phyloP scores from a whole-genome alignment of 805 yeast species.

The Pichia insulana region DNA sequence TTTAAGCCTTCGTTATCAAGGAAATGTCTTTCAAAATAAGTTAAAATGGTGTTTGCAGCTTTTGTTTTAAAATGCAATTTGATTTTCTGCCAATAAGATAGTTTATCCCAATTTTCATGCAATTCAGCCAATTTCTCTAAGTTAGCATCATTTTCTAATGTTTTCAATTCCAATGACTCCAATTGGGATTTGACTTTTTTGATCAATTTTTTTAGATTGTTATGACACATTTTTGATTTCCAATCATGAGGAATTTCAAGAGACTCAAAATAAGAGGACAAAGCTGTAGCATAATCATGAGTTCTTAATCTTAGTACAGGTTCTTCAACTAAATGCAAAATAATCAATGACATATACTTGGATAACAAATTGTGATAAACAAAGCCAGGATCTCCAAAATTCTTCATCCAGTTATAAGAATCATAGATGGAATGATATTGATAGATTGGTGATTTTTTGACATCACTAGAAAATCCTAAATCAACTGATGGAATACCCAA shows the following conservation, averaged over 20 bases:
- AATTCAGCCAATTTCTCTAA: slow-evolving; percentile 16
- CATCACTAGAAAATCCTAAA: slow-evolving; percentile 39
- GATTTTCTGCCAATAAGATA: slow-evolving; percentile 22
- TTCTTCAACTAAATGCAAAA: slow-evolving; percentile 40
- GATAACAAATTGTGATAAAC: slow-evolving; percentile 48
- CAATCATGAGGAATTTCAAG: slow-evolving; percentile 21
- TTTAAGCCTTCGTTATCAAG: slow-evolving; percentile 40
- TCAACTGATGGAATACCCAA: slow-evolving; percentile 55
- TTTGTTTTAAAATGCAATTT: slow-evolving; percentile 20
- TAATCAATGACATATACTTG: slow-evolving; percentile 42
- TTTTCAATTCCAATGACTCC: slow-evolving; percentile 7
- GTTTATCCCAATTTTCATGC: slow-evolving; percentile 17
- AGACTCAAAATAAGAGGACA: slow-evolving; percentile 42
- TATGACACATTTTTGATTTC: slow-evolving; percentile 4
- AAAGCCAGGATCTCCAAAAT: slow-evolving; percentile 55
- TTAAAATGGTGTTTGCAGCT: slow-evolving; percentile 32
- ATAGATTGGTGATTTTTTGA: slow-evolving; percentile 47
- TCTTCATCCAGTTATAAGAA: slow-evolving; percentile 62
- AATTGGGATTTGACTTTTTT: not conserved
- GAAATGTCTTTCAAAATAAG: slow-evolving; percentile 38
- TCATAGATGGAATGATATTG: slow-evolving; percentile 75
- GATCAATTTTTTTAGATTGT: not conserved
- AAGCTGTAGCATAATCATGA: slow-evolving; percentile 40
- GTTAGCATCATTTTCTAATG: slow-evolving; percentile 22
- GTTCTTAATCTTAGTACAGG: slow-evolving; percentile 37